Percentiles rank a stretch among this genome's conserved stretches.
phyloP scores from a whole-genome alignment of 768 basidiomycete genomes.

The Leccinum variicolor region DNA sequence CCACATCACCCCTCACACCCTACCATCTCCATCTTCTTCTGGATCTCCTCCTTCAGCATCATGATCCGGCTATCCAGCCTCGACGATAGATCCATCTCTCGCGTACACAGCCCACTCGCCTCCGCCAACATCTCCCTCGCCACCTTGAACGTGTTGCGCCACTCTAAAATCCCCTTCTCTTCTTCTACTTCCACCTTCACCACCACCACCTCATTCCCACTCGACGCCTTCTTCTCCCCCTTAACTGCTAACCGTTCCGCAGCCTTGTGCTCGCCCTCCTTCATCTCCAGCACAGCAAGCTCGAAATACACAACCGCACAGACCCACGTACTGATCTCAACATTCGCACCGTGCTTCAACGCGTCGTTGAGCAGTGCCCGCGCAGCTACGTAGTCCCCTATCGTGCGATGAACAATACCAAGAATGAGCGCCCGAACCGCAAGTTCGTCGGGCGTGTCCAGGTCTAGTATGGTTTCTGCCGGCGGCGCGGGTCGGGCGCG shows the following conservation, averaged over 20 bases:
- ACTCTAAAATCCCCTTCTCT: slow-evolving; percentile 27
- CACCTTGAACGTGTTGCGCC: slow-evolving; percentile 46
- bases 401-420: slow-evolving; percentile 62
- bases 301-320: slow-evolving; percentile 66
- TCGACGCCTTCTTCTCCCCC: background rate
- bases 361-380: slow-evolving; percentile 55
- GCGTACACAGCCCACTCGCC: slow-evolving; percentile 45
- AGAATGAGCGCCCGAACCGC: slow-evolving; percentile 67
- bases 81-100: slow-evolving; percentile 59
- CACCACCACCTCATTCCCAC: background rate
- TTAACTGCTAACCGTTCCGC: slow-evolving; percentile 30
- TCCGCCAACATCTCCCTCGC: slow-evolving; percentile 51
- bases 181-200: background rate
- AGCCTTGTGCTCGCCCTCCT: slow-evolving; percentile 46
- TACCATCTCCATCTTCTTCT: slow-evolving; percentile 51
- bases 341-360: slow-evolving; percentile 34
- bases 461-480: slow-evolving; percentile 29
- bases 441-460: slow-evolving; percentile 70
- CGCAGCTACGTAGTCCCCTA: slow-evolving; percentile 41
- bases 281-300: slow-evolving; percentile 65
- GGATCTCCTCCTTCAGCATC: slow-evolving; percentile 71
- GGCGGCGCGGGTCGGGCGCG: background rate
- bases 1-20: slow-evolving; percentile 17
- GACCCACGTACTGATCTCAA: slow-evolving; percentile 65
- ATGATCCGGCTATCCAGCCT: slow-evolving; percentile 66